Percentiles rank a stretch among this genome's conserved stretches.
phyloP scores from a whole-genome alignment of 208 protist species.

The Wallacemonas rigidus region DNA sequence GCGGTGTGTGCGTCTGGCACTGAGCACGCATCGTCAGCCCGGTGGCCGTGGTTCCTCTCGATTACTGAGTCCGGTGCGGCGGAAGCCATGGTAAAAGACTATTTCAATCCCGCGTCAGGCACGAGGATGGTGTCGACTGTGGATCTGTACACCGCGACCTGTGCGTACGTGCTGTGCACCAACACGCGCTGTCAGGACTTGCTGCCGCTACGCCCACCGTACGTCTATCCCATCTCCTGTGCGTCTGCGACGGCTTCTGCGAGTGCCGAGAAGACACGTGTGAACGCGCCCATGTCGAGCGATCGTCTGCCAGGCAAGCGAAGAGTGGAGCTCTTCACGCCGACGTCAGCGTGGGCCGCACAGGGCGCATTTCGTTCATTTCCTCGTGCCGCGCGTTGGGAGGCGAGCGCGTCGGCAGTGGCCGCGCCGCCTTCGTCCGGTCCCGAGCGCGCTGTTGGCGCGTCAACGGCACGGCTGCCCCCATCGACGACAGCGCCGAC shows the following conservation, averaged over 20 bases:
- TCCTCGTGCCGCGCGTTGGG: neutral
- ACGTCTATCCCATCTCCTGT: neutral
- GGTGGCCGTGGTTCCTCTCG: constrained; percentile 15
- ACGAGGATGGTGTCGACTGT: constrained; percentile 41
- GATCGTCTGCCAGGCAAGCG: neutral
- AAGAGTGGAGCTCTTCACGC: neutral
- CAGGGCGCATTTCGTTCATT: neutral
- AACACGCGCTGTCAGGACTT: constrained; percentile 50
- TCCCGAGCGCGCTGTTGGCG: no score
- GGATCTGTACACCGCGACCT: constrained; percentile 66
- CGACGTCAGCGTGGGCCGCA: neutral
- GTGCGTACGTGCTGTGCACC: constrained; percentile 70
- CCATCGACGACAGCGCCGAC: neutral
- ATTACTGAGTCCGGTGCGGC: constrained; percentile 23
- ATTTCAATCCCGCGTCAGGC: constrained; percentile 20
- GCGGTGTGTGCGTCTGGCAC: neutral
- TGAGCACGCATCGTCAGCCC: neutral
- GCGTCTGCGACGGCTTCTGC: no score
- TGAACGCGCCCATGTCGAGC: no score
- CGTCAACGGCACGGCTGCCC: no score
- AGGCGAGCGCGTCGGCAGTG: neutral
- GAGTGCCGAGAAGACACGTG: no score
- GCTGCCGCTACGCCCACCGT: constrained; percentile 27
- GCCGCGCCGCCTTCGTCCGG: no score
- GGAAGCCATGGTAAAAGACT: constrained; percentile 25